These are phyloP conservation scores for Suhomyces prunicola DNA, from an alignment of 805 yeast species.

Conservation along the genomic window DNA sequence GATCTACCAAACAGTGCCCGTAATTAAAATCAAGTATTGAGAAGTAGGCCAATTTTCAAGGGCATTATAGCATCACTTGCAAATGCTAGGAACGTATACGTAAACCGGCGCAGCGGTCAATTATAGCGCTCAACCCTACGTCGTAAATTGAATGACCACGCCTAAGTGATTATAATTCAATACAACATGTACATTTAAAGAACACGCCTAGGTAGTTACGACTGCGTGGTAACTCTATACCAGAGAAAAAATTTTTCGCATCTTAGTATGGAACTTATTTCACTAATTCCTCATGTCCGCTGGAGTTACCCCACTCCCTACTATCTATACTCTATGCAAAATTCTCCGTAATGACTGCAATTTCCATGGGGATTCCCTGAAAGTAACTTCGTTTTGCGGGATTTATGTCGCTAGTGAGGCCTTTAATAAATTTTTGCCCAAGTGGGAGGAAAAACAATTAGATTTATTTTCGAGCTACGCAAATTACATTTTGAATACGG, in stretches of 20 bases:
- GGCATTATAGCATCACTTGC: not conserved
- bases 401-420: not conserved
- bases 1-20: not conserved
- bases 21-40: not conserved
- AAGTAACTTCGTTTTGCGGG: not conserved
- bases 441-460: not conserved
- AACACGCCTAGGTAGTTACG: too few relatives aligned
- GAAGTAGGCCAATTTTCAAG: not conserved
- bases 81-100: not conserved
- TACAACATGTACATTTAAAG: too few relatives aligned
- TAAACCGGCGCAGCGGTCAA: not conserved
- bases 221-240: not conserved
- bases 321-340: not conserved
- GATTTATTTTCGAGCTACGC: not conserved
- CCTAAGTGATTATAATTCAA: too few relatives aligned
- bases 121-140: not conserved
- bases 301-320: not conserved
- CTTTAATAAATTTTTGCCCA: not conserved
- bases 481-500: not conserved
- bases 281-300: not conserved
- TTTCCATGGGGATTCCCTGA: conserved; percentile 1
- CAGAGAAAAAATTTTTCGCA: not conserved
- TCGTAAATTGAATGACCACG: not conserved
- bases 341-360: not conserved
- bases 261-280: not conserved